phyloP scores from a whole-genome alignment of 2,329 filamentous ascomycete species.

The Neocucurbitaria cava region DNA sequence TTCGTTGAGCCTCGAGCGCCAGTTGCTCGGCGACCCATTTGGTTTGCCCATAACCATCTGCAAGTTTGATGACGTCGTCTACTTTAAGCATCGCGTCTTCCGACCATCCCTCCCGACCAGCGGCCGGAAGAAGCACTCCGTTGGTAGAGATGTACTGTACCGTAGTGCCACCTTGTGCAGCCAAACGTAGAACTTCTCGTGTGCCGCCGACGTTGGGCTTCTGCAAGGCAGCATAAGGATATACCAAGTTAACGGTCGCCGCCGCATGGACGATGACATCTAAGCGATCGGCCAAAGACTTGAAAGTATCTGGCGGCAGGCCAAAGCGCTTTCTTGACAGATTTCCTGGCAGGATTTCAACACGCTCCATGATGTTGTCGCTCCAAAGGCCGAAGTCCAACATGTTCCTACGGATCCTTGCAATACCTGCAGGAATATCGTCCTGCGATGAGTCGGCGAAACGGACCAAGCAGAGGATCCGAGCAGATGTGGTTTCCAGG shows the following conservation, averaged over 20 bases:
- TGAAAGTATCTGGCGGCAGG: constrained; percentile 69
- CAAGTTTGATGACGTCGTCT: constrained; percentile 71
- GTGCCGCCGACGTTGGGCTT: constrained; percentile 82
- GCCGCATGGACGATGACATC: constrained; percentile 80
- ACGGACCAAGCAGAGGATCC: constrained; percentile 75
- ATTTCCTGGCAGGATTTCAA: constrained; percentile 78
- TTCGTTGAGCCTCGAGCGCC: constrained; percentile 70
- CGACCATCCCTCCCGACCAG: constrained; percentile 68
- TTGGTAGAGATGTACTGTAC: constrained; percentile 83
- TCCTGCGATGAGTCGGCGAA: constrained; percentile 72
- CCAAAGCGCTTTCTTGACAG: constrained; percentile 73
- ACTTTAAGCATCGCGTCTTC: constrained; percentile 73
- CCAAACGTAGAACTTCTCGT: constrained; percentile 74
- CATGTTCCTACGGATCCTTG: constrained; percentile 75
- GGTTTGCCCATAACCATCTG: constrained; percentile 79
- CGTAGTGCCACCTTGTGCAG: constrained; percentile 70
- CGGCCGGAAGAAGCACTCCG: constrained; percentile 74
- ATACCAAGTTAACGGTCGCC: constrained; percentile 76
- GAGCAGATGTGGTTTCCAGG: constrained; percentile 71
- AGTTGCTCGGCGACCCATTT: constrained; percentile 84
- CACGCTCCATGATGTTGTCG: constrained; percentile 77
- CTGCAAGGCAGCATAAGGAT: constrained; percentile 78
- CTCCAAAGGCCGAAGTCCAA: constrained; percentile 81
- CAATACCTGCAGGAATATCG: constrained; percentile 71
- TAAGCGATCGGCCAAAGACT: constrained; percentile 68